Conservation (phyloP, 2,329 filamentous ascomycete genomes). For the Celoporthe dispersa region DNA sequence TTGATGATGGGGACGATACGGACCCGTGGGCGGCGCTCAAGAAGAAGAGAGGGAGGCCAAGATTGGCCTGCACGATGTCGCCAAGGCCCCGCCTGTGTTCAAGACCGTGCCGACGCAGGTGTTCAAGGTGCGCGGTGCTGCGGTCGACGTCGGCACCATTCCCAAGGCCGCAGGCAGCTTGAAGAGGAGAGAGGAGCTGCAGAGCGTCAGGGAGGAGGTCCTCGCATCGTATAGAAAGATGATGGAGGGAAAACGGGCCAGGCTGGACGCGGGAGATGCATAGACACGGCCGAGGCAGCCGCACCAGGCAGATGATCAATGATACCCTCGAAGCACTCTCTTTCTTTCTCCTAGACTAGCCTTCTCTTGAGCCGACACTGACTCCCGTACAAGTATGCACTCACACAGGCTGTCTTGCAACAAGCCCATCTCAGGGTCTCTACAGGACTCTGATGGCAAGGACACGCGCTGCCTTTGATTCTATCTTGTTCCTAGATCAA, state of each 20-base stretch:
- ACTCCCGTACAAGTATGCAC: too few relatives aligned
- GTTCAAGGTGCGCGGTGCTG: conserved; percentile 66
- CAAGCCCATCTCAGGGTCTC: too few relatives aligned
- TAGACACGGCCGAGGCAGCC: background rate
- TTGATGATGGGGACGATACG: conserved; percentile 59
- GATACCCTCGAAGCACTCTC: background rate
- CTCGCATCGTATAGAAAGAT: conserved; percentile 74
- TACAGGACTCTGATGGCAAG: background rate
- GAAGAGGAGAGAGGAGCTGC: conserved; percentile 72
- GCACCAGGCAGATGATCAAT: background rate
- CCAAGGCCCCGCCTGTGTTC: conserved; percentile 76
- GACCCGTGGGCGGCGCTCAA: conserved; percentile 79
- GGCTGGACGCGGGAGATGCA: background rate
- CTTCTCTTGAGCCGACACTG: background rate
- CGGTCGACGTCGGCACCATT: conserved; percentile 69
- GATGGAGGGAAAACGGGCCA: conserved; percentile 60
- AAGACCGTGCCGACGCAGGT: conserved; percentile 66
- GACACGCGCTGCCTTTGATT: background rate
- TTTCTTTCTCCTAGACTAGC: background rate
- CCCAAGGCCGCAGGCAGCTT: conserved; percentile 73
- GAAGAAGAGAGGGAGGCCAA: conserved; percentile 62
- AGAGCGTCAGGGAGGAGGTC: conserved; percentile 69
- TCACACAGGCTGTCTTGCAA: too few relatives aligned
- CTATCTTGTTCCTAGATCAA: background rate
- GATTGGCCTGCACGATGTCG: conserved; percentile 62